Evolutionary conservation across 306 rosid genomes (phyloP).

Genomic region (Astragalus membranaceus): DNA sequence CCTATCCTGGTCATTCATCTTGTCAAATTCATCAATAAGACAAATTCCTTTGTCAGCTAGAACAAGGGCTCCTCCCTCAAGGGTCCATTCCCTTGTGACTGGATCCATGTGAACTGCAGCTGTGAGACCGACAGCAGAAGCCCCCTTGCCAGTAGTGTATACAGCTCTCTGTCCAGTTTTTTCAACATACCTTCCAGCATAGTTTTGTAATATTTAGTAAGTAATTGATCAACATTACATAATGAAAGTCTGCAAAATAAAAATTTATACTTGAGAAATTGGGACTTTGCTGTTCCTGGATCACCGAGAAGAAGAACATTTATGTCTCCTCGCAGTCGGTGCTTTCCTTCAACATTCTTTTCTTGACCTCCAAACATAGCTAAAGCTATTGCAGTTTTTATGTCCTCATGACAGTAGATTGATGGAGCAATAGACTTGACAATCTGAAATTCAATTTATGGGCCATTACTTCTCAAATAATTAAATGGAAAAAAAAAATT

Average conservation of each 20-base stretch:
- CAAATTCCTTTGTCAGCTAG: conserved; percentile 96
- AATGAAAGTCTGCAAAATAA: not conserved
- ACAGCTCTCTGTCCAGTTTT: conserved; percentile 99
- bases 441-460: conserved; percentile 45
- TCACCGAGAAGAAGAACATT: conserved; percentile 95
- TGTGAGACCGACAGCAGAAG: conserved; percentile 99
- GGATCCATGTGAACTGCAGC: conserved; percentile 99
- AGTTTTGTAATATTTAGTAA: not conserved
- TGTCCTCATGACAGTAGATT: conserved; percentile 90
- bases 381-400: conserved; percentile 91
- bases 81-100: conserved; percentile 98
- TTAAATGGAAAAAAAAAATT: not conserved
- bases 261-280: conserved; percentile 84
- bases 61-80: conserved; percentile 99
- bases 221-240: not conserved
- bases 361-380: conserved; percentile 99
- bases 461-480: not conserved
- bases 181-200: conserved; percentile 64
- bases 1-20: conserved; percentile 99
- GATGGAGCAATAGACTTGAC: conserved; percentile 95
- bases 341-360: conserved; percentile 88
- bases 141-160: conserved; percentile 98
- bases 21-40: conserved; percentile 98
- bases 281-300: conserved; percentile 98
- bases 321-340: conserved; percentile 84